Base-by-base conservation (phyloP, 306 rosid genomes). In the Ochetophila trinervis region DNA sequence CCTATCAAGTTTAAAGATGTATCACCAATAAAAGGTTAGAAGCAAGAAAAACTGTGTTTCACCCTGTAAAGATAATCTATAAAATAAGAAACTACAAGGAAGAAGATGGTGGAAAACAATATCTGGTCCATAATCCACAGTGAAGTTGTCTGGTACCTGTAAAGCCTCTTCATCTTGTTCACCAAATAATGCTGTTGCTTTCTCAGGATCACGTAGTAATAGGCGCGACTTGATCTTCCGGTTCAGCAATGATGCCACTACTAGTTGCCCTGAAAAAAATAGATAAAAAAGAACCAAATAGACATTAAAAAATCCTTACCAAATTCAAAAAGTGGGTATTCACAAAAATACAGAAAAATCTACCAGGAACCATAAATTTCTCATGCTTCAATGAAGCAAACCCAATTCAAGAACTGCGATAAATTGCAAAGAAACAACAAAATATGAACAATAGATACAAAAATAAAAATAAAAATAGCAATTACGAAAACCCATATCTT, bases 211-310 rank as follows among this genome's bases (percentile, higher is more conserved):
- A 50, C 98, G 79, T 60, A 89, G 71, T 50, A 92, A 66, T 71
- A 89, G 74, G 2, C 96, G 90, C 0, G 85, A 68, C 76, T 89
- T 89, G 61, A 89, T 75, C 74, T 85, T 87, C 76, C 88, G 80
- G 52, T 67, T 78, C 57, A 92, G 88, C 91, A 89, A 66, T 5
- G 98, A 86, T 53, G 96, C 96, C 56, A 85, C 91, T 15, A 92
- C 87, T 71, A 92, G 69, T 82, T 92, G 98, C 78, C 98, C 98
- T 92, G 95, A 70, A 79, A 62, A 71, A 20, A 49, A 47, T 11
- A 73, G 58, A 71, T 45, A 2, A 6, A 30, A 40, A 22, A 5
- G 14, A 60, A 6, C 11, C 4, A 45, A 32, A 57, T 53, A 79
- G 57, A 77, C 42, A 57, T n/a, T n/a, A n/a, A 61, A 70, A 36